phyloP scores from a whole-genome alignment of 345 rosid species.

The Mallotus nudiflorus region DNA sequence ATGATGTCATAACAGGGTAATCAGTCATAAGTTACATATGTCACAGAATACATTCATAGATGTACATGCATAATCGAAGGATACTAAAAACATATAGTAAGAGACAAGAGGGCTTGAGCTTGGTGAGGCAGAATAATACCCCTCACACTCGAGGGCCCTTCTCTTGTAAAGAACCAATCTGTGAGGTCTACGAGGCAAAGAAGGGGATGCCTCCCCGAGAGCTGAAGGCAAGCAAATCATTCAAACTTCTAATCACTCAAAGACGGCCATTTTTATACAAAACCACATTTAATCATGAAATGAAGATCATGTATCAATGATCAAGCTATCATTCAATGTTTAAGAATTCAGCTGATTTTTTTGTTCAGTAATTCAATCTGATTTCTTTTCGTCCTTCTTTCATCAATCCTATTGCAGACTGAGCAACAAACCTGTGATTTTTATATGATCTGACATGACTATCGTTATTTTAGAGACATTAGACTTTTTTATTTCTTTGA shows the following conservation, averaged over 20 bases:
- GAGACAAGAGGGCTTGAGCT: too few relatives aligned
- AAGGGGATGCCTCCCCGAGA: too few relatives aligned
- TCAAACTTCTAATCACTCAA: not conserved
- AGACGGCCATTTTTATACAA: not conserved
- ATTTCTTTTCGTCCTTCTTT: not conserved
- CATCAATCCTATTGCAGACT: not conserved
- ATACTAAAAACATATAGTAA: not conserved
- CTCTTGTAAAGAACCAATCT: too few relatives aligned
- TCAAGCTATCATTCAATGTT: not conserved
- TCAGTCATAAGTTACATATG: too few relatives aligned
- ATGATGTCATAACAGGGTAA: conserved; percentile 1
- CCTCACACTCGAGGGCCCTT: too few relatives aligned
- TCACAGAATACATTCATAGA: not conserved
- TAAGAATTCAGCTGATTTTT: not conserved
- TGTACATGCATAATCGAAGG: not conserved
- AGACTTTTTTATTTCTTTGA: too few relatives aligned
- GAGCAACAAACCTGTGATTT: not conserved
- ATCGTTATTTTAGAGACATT: too few relatives aligned
- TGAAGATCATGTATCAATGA: not conserved
- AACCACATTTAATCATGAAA: not conserved
- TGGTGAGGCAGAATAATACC: too few relatives aligned
- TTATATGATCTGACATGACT: not conserved
- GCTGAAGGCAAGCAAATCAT: not conserved
- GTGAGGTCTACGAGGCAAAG: too few relatives aligned
- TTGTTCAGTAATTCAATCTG: not conserved